Evolutionary conservation across 1,284 basidiomycete species (phyloP), one percentile per base, ranked within the genome.

Genomic region (Cryptococcus sp.): DNA sequence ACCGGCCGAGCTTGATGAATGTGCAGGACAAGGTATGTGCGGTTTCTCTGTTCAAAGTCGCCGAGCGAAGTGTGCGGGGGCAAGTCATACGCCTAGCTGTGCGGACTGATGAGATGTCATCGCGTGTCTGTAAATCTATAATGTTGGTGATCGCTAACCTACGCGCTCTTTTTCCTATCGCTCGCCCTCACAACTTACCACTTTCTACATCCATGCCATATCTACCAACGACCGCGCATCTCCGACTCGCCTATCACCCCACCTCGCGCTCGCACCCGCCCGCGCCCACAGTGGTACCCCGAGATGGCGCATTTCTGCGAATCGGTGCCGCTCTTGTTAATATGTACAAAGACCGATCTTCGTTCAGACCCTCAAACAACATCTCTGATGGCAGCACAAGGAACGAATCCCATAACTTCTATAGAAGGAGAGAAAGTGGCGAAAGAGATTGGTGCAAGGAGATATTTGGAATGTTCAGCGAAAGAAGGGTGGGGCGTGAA

Each of bases 251-350:
- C 29, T 34, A 34, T 34, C 29, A 34, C 29, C 13, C 13, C 29
- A 34, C 10, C 29, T 13, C 29, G 8, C 29, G 29, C 29, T 34
- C 29, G 29, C 29, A 10, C 29, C 8, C 29, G 29, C 8, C 13
- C 8, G 29, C 29, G 13, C 29, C n/a, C 50, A 16, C 75, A 95
- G 91, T 99, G 95, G 95, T 92, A 88, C 78, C 93, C 94, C 26
- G 95, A 99, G 80, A 91, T 99, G 58, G 88, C 91, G 41, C 96
- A 99, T 78, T 99, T 98, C 73, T 97, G 93, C 81, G 91, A 94
- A 74, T 87, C 86, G 65, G 92, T 93, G 5, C 96, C 95, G 1
- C 83, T 95, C 62, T 86, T 99, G 66, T 84, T 99, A 29, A 91
- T 99, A 49, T 94, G 87, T 25, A 93, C 93, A 51, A 99, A 99